Conservation (phyloP, 2,329 filamentous ascomycete species). For the Hymenotorrendiella dingleyae region DNA sequence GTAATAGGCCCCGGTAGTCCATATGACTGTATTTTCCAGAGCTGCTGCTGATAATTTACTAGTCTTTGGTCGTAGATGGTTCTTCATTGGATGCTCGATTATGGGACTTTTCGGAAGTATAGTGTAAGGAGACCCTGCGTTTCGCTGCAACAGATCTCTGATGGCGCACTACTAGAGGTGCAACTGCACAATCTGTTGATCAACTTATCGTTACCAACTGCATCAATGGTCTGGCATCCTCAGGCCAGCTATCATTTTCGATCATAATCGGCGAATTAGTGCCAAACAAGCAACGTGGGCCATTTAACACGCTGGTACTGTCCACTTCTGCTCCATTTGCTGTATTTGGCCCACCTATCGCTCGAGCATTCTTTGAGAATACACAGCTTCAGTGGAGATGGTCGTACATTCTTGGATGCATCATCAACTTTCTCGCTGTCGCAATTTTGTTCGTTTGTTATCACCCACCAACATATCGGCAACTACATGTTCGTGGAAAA, state of each 20-base stretch:
- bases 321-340: conserved; percentile 36
- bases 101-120: conserved; percentile 36
- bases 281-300: conserved; percentile 37
- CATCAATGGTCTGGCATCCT: conserved; percentile 35
- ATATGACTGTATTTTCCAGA: neutral
- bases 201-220: conserved; percentile 35
- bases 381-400: conserved; percentile 42
- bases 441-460: conserved; percentile 40
- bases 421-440: conserved; percentile 36
- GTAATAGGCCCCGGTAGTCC: no score
- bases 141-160: no score
- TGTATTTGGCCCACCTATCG: conserved; percentile 42
- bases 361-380: conserved; percentile 37
- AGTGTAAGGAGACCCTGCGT: no score
- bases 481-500: conserved; percentile 31
- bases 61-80: conserved; percentile 38
- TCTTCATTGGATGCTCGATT: conserved; percentile 29
- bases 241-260: conserved; percentile 37
- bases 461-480: conserved; percentile 40
- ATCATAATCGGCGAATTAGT: conserved; percentile 40
- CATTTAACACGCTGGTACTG: conserved; percentile 34
- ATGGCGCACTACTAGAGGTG: no score
- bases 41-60: neutral
- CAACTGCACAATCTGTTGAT: conserved; percentile 31
- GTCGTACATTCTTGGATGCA: conserved; percentile 44